These are phyloP conservation scores for Aspergillus arachidicola DNA, from an alignment of 2,329 filamentous ascomycete species.

Conservation along the genomic window DNA sequence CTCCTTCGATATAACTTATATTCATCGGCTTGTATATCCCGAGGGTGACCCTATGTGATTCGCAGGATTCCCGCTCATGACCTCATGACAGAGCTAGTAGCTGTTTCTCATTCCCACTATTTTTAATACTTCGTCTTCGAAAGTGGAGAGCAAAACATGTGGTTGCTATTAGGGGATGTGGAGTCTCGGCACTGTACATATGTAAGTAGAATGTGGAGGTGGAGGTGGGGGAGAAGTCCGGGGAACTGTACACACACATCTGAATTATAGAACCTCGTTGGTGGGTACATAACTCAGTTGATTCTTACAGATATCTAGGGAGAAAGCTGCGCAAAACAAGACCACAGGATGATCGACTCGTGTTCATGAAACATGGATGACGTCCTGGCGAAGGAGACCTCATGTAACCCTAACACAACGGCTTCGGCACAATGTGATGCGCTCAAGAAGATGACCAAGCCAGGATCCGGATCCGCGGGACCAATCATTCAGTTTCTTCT, in stretches of 20 bases:
- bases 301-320: background rate
- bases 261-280: background rate
- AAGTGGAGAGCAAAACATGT: background rate
- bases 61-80: background rate
- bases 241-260: background rate
- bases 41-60: background rate
- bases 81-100: background rate
- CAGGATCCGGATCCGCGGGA: background rate
- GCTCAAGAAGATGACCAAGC: background rate
- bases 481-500: background rate
- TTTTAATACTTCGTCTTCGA: no score
- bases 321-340: background rate
- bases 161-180: background rate
- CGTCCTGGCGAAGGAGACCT: background rate
- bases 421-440: background rate
- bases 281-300: background rate
- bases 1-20: background rate
- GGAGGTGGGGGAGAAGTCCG: background rate
- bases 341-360: background rate
- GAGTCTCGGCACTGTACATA: background rate
- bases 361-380: background rate
- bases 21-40: background rate
- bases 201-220: background rate
- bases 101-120: background rate
- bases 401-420: background rate